These are phyloP conservation scores for Torulaspora delbrueckii DNA, from an alignment of 805 yeast genomes.

Conservation along the genomic window DNA sequence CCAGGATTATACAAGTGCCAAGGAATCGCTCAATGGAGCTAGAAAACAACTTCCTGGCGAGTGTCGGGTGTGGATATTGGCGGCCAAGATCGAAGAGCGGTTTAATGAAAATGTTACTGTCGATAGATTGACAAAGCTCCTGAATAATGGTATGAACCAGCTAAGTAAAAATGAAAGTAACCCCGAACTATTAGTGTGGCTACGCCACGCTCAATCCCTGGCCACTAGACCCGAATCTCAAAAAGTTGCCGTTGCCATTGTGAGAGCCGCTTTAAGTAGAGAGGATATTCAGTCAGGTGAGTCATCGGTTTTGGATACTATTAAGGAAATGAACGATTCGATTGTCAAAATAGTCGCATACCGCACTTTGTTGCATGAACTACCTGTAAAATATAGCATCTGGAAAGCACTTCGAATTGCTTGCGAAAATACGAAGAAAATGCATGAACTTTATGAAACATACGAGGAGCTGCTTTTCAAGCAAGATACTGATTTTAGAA, in stretches of 20 bases:
- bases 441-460: slow-evolving; percentile 37
- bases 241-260: slow-evolving; percentile 51
- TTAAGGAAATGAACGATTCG: slow-evolving; percentile 14
- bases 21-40: slow-evolving; percentile 53
- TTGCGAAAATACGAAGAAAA: slow-evolving; percentile 31
- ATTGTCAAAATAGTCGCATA: slow-evolving; percentile 42
- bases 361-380: slow-evolving; percentile 38
- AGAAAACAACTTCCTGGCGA: slow-evolving; percentile 48
- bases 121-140: slow-evolving; percentile 16
- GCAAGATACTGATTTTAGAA: slow-evolving; percentile 7
- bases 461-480: slow-evolving; percentile 50
- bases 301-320: slow-evolving; percentile 20
- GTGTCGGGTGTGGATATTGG: slow-evolving; percentile 61
- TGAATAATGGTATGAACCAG: slow-evolving; percentile 45
- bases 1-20: slow-evolving; percentile 45
- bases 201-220: slow-evolving; percentile 49
- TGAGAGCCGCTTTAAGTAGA: slow-evolving; percentile 38
- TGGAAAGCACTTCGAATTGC: slow-evolving; percentile 48
- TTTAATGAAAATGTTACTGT: slow-evolving; percentile 43
- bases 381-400: slow-evolving; percentile 42
- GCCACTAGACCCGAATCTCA: slow-evolving; percentile 42
- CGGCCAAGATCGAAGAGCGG: slow-evolving; percentile 59
- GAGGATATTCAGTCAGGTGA: slow-evolving; percentile 28
- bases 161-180: slow-evolving; percentile 40
- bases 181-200: slow-evolving; percentile 46